Evolutionary conservation across 352 stramenopile species (phyloP), one percentile per base, ranked within the genome.

Genomic region (Discostella stelligera): DNA sequence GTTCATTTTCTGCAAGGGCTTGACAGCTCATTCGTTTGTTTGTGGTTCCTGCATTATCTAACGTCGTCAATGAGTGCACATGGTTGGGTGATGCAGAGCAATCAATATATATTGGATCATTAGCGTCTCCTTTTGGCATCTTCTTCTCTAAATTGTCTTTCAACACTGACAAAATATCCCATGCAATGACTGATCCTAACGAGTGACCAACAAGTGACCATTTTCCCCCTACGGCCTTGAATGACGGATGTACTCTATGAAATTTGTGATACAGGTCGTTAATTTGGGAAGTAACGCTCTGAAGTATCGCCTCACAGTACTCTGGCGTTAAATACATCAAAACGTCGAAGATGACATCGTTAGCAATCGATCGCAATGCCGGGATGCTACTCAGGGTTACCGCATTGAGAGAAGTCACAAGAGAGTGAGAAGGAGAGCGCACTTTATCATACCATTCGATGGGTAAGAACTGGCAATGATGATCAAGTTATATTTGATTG

Each of bases 331-430:
- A 50, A 27, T 94, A 94, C 79, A 92, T 85, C 3, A 94, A 60
- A 13, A 94, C 85, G 70, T 94, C 89, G 72, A 94, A 88, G 23
- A 94, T 80, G 13, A 91, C 81, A 79, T 92, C 86, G 67, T 94
- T 94, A 10, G 86, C 86, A 71, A 92, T 92, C 4, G 81, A 67
- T 63, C 89, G 55, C 10, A 94, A 63, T 0, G 82, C 79, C 7
- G 86, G 86, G 54, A 94, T 90, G 14, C 74, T 89, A 16, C 54
- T 54, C 6, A 94, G 66, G n/a, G 86, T 94, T 30, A 85, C 84
- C 8, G 78, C 54, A 20, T 78, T 79, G 0, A 94, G 64, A 14
- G 85, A 87, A 25, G 77, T 87, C 64, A 86, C 89, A 25, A 94
- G 72, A 13, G 74, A 71, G 59, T 74, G 85, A 32, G 59, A 83